phyloP scores from a whole-genome alignment of 768 basidiomycete species.

The Lactifluus hygrophoroides region DNA sequence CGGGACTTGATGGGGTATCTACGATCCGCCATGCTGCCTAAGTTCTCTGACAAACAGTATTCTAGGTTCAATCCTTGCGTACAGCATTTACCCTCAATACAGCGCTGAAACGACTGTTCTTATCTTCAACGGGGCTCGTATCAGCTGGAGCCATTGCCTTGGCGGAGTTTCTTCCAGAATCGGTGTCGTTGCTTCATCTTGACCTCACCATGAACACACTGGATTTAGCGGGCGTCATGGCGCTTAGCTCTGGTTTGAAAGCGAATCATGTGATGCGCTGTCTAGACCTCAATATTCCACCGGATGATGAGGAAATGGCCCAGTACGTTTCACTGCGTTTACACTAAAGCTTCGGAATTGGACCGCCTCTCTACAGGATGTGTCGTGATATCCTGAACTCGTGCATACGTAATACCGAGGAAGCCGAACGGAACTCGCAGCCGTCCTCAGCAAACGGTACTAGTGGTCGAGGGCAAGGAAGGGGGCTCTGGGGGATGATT shows the following conservation, averaged over 20 bases:
- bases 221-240: conserved; percentile 89
- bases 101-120: conserved; percentile 85
- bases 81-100: conserved; percentile 91
- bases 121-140: conserved; percentile 72
- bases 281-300: conserved; percentile 87
- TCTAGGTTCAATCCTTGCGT: conserved; percentile 74
- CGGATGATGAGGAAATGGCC: conserved; percentile 73
- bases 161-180: conserved; percentile 94
- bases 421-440: conserved; percentile 44
- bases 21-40: background rate
- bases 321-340: conserved; percentile 32
- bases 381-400: conserved; percentile 84
- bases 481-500: conserved; percentile 78
- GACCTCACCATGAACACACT: conserved; percentile 80
- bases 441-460: conserved; percentile 21
- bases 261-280: conserved; percentile 83
- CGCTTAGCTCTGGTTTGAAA: conserved; percentile 78
- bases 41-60: background rate
- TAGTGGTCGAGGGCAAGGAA: conserved; percentile 47
- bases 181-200: conserved; percentile 77
- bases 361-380: conserved; percentile 36
- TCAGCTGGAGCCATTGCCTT: conserved; percentile 87
- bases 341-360: background rate
- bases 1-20: conserved; percentile 82
- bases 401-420: conserved; percentile 91